Base-by-base conservation (phyloP, 345 rosid genomes). In the Linum trigynum region DNA sequence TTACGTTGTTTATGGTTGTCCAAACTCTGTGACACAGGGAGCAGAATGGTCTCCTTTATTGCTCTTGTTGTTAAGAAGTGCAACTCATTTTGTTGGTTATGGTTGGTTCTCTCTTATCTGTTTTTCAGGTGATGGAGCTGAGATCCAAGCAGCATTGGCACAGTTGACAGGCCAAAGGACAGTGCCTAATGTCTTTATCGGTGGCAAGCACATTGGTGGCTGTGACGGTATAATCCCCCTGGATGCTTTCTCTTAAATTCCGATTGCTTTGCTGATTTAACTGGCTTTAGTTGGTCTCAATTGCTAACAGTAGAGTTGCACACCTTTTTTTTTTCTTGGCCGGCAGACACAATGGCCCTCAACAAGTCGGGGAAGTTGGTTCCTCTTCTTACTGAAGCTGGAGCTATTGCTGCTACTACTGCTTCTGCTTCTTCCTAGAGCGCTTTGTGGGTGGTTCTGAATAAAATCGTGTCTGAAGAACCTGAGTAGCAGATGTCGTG, bases 181-280 rank as follows among this genome's bases (percentile, higher is more conserved):
- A 0, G 96, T 89, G 78, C 92, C 92, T 2, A 81, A 78, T 74
- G 91, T 86, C 38, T 90, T 87, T 73, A 82, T 89, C 0, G 87
- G 91, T 2, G 91, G 94, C 57, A 80, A 85, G 8, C 94, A 88
- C 80, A 84, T 91, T 2, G 96, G 98, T 53, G 96, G 96, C 74
- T 91, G 91, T 37, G 90, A 86, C 69, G 0, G 97, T 91, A 80
- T 17, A 77, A 11, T 68, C 59, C 68, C 16, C 1, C 2, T 39
- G 59, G 32, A 23, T 1, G 36, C 15, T n/a, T n/a, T n/a, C 41
- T 57, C 40, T 65, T 14, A 23, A 48, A 41, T 41, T 41, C 45
- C 0, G 45, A 16, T 7, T 53, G 8, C 55, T 6, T 17, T 2
- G 12, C n/a, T 40, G 39, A 35, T 38, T 5, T 62, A 40, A 10